Evolutionary conservation across 257 asterid genomes (phyloP).

Genomic region (Asclepias syriaca): DNA sequence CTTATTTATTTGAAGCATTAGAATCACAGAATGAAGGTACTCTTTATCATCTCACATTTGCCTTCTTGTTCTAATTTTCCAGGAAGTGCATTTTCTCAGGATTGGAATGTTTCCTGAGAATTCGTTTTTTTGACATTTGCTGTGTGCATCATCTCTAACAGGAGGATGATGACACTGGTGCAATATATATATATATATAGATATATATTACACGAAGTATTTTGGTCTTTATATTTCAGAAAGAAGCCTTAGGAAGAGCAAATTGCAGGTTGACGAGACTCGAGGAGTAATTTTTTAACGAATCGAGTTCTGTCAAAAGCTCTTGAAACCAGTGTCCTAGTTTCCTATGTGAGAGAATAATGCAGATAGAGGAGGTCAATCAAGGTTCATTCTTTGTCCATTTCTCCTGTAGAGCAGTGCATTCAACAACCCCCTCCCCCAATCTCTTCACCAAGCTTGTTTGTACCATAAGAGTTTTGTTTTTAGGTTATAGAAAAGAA

Average conservation of each 20-base stretch:
- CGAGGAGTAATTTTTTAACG: constrained; percentile 15
- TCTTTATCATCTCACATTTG: background rate
- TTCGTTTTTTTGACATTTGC: background rate
- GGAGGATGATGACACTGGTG: constrained; percentile 3
- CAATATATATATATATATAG: background rate
- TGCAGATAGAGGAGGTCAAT: constrained; percentile 7
- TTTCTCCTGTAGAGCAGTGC: constrained; percentile 9
- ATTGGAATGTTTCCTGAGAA: constrained; percentile 6
- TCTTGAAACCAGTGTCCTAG: background rate
- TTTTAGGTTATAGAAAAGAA: constrained; percentile 13
- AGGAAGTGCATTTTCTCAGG: constrained; percentile 7
- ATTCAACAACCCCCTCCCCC: background rate
- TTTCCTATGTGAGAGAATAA: background rate
- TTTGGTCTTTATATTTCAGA: no score
- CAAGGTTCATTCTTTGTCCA: background rate
- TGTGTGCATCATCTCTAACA: background rate
- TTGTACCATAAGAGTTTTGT: constrained; percentile 8
- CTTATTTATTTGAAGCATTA: background rate
- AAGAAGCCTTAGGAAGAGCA: background rate
- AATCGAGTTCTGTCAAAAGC: constrained; percentile 12
- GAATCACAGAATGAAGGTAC: background rate
- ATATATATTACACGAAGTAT: no score
- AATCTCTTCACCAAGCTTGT: background rate
- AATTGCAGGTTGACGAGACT: constrained; percentile 13
- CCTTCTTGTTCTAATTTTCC: background rate